Conservation (phyloP, 495 filamentous ascomycete species). For the Hypoxylon perforatum region DNA sequence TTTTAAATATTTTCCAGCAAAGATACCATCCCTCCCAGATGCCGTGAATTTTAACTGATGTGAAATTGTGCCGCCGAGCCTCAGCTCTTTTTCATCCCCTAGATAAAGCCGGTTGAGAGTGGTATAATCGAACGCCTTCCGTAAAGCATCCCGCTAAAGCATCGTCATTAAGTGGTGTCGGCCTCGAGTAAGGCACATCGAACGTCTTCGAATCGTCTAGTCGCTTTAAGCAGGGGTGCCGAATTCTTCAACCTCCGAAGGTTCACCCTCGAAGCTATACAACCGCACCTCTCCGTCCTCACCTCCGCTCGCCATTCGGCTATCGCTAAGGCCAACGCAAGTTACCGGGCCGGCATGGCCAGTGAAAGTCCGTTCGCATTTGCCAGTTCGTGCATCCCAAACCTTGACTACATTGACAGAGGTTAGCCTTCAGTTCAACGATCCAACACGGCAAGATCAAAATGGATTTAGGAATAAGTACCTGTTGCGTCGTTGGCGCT, state of each 20-base stretch:
- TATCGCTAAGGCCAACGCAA: slow-evolving; percentile 89
- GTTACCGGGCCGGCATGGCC: slow-evolving; percentile 92
- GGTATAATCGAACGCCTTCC: slow-evolving; percentile 37
- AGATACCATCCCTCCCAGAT: slow-evolving; percentile 18
- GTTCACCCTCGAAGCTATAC: slow-evolving; percentile 78
- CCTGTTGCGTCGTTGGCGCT: slow-evolving; percentile 94
- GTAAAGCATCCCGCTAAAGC: slow-evolving; percentile 16
- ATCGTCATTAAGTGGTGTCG: not conserved
- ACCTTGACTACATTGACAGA: slow-evolving; percentile 66
- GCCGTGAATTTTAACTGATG: slow-evolving; percentile 13
- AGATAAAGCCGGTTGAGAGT: slow-evolving; percentile 18
- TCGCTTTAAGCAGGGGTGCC: slow-evolving; percentile 49
- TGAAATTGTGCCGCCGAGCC: slow-evolving; percentile 6
- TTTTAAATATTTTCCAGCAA: slow-evolving; percentile 17
- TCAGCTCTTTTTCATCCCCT: slow-evolving; percentile 16
- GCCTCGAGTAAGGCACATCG: not conserved
- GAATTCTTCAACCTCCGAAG: slow-evolving; percentile 46
- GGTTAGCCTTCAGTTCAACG: slow-evolving; percentile 14
- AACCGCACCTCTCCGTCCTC: slow-evolving; percentile 92
- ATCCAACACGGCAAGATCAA: not conserved
- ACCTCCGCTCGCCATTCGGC: slow-evolving; percentile 85
- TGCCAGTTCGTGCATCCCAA: slow-evolving; percentile 92
- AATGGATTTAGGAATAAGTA: slow-evolving; percentile 25
- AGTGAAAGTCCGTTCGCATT: slow-evolving; percentile 89
- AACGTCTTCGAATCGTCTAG: not conserved